Percentiles rank a stretch among this genome's conserved stretches.
These are phyloP conservation scores for Geranomyces variabilis DNA, from an alignment of 192 early-diverging fungal genomes.

Conservation along the genomic window DNA sequence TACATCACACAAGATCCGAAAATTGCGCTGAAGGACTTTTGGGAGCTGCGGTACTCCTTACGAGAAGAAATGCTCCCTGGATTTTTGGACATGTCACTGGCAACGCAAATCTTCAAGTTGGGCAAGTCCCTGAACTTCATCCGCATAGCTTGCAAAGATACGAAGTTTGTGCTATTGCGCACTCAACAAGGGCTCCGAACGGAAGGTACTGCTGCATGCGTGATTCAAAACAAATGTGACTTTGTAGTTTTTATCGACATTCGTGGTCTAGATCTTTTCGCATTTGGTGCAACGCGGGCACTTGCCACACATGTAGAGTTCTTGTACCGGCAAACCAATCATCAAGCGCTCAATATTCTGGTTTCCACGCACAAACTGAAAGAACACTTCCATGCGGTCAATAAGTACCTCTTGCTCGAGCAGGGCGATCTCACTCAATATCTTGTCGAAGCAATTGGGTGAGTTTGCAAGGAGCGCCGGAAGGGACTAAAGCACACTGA, in stretches of 20 bases:
- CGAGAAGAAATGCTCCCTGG: conserved; percentile 82
- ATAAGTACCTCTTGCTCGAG: conserved; percentile 86
- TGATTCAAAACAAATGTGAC: neutral
- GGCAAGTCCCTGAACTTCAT: conserved; percentile 87
- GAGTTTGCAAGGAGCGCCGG: conserved; percentile 18
- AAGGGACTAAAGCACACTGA: neutral
- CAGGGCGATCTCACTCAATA: conserved; percentile 95
- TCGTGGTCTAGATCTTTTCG: neutral
- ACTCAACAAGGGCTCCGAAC: conserved; percentile 16
- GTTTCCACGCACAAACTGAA: conserved; percentile 77
- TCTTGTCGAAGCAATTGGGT: conserved; percentile 84
- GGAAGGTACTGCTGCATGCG: neutral
- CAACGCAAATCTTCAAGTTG: conserved; percentile 86
- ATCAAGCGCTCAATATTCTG: conserved; percentile 79
- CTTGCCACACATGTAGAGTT: conserved; percentile 62
- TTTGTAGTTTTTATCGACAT: no score
- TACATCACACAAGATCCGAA: conserved; percentile 72
- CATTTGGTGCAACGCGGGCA: neutral
- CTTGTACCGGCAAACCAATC: conserved; percentile 72
- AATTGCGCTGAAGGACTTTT: conserved; percentile 57
- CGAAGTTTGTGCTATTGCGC: conserved; percentile 42
- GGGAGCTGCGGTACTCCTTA: conserved; percentile 80
- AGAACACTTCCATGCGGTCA: conserved; percentile 84
- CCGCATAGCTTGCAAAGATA: conserved; percentile 43
- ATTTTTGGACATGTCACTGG: conserved; percentile 74